Evolutionary conservation across 1,284 basidiomycete genomes (phyloP).

Genomic region (Moesziomyces parantarcticus): DNA sequence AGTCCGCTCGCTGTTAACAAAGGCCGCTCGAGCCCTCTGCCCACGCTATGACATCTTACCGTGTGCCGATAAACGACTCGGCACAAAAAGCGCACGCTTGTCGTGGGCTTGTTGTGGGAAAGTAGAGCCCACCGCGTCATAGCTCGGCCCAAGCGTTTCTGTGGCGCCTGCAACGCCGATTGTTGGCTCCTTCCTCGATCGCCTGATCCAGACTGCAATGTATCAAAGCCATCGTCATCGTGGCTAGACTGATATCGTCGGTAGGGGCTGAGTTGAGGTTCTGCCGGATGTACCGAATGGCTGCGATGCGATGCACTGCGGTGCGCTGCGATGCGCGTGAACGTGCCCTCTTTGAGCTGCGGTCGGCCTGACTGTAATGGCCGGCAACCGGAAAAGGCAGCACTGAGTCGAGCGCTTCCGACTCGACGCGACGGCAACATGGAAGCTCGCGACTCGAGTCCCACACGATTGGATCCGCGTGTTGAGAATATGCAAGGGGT

Average conservation of each 20-base stretch:
- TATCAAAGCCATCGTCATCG: background rate
- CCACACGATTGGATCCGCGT: background rate
- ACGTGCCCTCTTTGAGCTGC: background rate
- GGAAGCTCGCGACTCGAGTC: background rate
- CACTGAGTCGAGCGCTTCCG: background rate
- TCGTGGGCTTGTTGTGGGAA: background rate
- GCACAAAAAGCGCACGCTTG: background rate
- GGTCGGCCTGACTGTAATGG: no score
- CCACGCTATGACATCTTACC: background rate
- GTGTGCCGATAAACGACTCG: background rate
- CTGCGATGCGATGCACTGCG: background rate
- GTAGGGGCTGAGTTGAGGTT: background rate
- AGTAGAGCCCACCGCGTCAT: background rate
- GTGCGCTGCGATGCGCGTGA: background rate
- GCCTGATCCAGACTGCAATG: background rate
- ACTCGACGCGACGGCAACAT: background rate
- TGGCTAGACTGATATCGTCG: no score
- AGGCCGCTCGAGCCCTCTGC: background rate
- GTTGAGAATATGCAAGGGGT: constrained; percentile 3
- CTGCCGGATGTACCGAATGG: no score
- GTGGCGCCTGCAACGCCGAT: background rate
- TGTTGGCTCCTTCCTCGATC: background rate
- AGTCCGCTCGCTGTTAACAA: background rate
- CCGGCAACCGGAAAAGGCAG: background rate
- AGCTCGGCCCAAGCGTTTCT: background rate